Conservation (phyloP, 2,329 filamentous ascomycete species). For the Apiospora arundinis region DNA sequence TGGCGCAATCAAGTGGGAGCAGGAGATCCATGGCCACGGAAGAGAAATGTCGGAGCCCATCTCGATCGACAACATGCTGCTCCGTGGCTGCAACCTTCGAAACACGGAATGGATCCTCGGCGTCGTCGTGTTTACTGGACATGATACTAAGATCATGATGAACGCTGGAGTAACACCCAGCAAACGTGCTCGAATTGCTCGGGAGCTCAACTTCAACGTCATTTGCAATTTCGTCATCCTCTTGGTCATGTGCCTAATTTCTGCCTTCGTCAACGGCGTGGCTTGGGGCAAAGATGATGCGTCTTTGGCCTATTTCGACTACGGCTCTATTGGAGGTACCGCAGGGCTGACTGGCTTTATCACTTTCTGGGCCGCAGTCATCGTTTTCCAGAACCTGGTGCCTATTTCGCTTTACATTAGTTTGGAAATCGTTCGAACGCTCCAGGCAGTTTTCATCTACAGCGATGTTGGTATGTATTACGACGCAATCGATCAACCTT, state of each 20-base stretch:
- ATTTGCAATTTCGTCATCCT: slow-evolving; percentile 95
- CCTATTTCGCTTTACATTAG: slow-evolving; percentile 98
- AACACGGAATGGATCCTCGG: slow-evolving; percentile 97
- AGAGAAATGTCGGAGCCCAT: slow-evolving; percentile 91
- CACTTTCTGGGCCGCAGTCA: slow-evolving; percentile 94
- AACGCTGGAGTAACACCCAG: slow-evolving; percentile 95
- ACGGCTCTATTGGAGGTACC: slow-evolving; percentile 77
- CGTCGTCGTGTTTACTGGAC: slow-evolving; percentile 90
- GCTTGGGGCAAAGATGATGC: slow-evolving; percentile 78
- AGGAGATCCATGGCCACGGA: slow-evolving; percentile 68
- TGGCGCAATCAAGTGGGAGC: slow-evolving; percentile 86
- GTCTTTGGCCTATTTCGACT: slow-evolving; percentile 84
- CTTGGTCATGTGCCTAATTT: slow-evolving; percentile 85
- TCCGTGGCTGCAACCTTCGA: slow-evolving; percentile 90
- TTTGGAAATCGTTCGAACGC: slow-evolving; percentile 90
- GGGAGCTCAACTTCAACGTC: slow-evolving; percentile 96
- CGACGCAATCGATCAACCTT: slow-evolving; percentile 90
- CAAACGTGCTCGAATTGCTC: slow-evolving; percentile 89
- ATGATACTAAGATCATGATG: slow-evolving; percentile 99
- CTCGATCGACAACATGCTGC: slow-evolving; percentile 90
- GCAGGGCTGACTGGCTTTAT: slow-evolving; percentile 87
- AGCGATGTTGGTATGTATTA: slow-evolving; percentile 98
- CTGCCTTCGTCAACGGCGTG: slow-evolving; percentile 83
- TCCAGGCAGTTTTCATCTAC: slow-evolving; percentile 97
- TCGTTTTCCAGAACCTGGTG: slow-evolving; percentile 97